Conservation (phyloP, 2,329 filamentous ascomycete genomes). For the Penicillium digitatum region DNA sequence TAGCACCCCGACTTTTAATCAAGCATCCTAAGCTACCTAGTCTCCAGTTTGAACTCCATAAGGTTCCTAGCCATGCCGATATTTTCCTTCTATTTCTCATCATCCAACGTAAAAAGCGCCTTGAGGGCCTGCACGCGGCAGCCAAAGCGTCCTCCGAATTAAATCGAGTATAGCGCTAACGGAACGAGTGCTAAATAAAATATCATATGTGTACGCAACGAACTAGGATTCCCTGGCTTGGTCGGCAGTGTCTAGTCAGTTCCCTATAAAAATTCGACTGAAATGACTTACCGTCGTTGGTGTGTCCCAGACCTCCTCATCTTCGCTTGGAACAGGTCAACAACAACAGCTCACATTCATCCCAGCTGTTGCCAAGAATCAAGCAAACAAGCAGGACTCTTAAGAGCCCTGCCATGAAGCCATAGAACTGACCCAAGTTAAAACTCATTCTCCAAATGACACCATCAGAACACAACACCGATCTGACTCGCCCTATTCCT, state of each 20-base stretch:
- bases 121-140: slow-evolving; percentile 27
- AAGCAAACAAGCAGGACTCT: background rate
- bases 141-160: slow-evolving; percentile 17
- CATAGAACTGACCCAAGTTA: too few relatives aligned
- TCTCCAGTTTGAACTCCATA: slow-evolving; percentile 19
- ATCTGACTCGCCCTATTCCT: too few relatives aligned
- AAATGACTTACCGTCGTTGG: too few relatives aligned
- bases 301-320: too few relatives aligned
- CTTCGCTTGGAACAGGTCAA: background rate
- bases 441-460: background rate
- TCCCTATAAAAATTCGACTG: too few relatives aligned
- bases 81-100: slow-evolving; percentile 24
- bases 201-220: background rate
- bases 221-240: background rate
- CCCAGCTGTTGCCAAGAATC: background rate
- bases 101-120: slow-evolving; percentile 23
- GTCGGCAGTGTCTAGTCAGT: background rate
- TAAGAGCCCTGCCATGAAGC: background rate
- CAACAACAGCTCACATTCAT: background rate
- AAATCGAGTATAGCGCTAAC: slow-evolving; percentile 15
- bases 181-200: slow-evolving; percentile 17
- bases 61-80: slow-evolving; percentile 15
- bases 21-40: slow-evolving; percentile 7
- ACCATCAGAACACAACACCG: background rate
- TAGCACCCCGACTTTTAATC: slow-evolving; percentile 2